phyloP scores from a whole-genome alignment of 2,329 filamentous ascomycete genomes.

The Colletotrichum graminicola region DNA sequence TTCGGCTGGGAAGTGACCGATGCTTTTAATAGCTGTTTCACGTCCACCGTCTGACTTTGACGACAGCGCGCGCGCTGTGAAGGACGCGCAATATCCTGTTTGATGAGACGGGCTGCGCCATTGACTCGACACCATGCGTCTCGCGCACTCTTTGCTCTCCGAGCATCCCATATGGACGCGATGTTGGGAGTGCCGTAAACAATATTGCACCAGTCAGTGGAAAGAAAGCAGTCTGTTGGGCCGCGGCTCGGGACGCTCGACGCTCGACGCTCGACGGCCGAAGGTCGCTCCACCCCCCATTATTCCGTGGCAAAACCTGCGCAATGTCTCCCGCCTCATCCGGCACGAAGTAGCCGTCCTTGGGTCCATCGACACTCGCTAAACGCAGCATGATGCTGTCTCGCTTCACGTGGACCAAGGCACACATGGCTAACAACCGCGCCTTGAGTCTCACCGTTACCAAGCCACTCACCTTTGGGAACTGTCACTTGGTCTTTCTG shows the following conservation, averaged over 20 bases:
- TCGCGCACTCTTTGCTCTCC: not conserved
- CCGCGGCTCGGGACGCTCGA: slow-evolving; percentile 5
- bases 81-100: slow-evolving; percentile 32
- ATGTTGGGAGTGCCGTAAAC: slow-evolving; percentile 9
- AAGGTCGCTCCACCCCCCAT: not conserved
- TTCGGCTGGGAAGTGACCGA: slow-evolving; percentile 29
- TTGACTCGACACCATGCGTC: slow-evolving; percentile 26
- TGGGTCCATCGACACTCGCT: not conserved
- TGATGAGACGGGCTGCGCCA: slow-evolving; percentile 33
- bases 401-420: not conserved
- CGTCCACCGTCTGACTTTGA: slow-evolving; percentile 25
- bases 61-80: slow-evolving; percentile 10
- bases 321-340: not conserved
- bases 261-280: slow-evolving; percentile 4
- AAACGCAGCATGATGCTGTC: not conserved
- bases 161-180: slow-evolving; percentile 2
- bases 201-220: slow-evolving; percentile 9
- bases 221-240: slow-evolving; percentile 8
- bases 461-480: not conserved
- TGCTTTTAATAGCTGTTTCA: slow-evolving; percentile 41
- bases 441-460: not conserved
- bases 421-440: not conserved
- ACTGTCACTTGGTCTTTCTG: not conserved
- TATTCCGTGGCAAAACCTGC: not conserved
- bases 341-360: not conserved